Conservation (phyloP, 176 grass and related monocot genomes). For the Saccharum spontaneum region DNA sequence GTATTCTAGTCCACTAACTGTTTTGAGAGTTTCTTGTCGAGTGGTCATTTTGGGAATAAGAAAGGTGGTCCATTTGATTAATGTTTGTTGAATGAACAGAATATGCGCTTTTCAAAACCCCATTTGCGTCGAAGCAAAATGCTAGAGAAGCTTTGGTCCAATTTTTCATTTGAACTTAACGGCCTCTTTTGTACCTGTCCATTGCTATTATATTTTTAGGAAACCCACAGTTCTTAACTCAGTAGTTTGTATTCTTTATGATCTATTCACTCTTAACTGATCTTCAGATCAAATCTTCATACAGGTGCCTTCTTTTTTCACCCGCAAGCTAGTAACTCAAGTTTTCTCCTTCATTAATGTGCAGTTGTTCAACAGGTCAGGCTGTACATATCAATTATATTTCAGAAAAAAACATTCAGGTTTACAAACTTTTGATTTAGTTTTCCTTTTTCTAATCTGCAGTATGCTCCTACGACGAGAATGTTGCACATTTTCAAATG, state of each 20-base stretch:
- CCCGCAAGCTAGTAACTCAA: slow-evolving; percentile 87
- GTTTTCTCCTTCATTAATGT: slow-evolving; percentile 96
- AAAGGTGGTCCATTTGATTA: neutral
- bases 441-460: slow-evolving; percentile 22
- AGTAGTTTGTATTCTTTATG: neutral
- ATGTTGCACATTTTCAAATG: slow-evolving; percentile 96
- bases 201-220: neutral
- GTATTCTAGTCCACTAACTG: neutral
- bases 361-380: slow-evolving; percentile 86
- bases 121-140: neutral
- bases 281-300: slow-evolving; percentile 37
- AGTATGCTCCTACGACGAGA: slow-evolving; percentile 83
- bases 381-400: slow-evolving; percentile 8
- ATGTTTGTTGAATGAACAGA: neutral
- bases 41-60: neutral
- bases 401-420: slow-evolving; percentile 22
- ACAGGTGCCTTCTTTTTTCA: slow-evolving; percentile 89
- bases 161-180: neutral
- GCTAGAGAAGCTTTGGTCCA: neutral
- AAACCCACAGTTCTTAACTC: neutral
- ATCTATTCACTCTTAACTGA: slow-evolving; percentile 7
- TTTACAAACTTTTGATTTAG: slow-evolving; percentile 18
- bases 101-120: neutral
- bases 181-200: neutral
- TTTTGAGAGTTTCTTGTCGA: neutral